phyloP scores from a whole-genome alignment of 2,329 filamentous ascomycete species.

The Aspergillus quadricinctus region DNA sequence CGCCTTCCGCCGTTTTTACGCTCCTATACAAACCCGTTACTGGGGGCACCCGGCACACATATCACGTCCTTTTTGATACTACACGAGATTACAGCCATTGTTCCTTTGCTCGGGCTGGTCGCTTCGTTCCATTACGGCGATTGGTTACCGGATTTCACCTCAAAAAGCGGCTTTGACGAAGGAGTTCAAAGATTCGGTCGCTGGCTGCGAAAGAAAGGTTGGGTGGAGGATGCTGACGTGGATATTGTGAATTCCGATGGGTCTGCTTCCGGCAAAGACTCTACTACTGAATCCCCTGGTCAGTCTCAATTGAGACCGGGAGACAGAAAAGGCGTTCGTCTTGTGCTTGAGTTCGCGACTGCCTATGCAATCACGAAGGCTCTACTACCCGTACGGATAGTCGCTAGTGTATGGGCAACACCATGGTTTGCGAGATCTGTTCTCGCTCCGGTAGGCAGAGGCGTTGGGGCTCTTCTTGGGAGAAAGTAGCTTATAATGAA shows the following conservation, averaged over 20 bases:
- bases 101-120: conserved; percentile 72
- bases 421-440: conserved; percentile 81
- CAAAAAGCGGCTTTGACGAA: conserved; percentile 43
- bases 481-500: conserved; percentile 17
- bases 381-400: conserved; percentile 70
- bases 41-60: conserved; percentile 74
- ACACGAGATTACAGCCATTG: conserved; percentile 84
- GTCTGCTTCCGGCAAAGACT: conserved; percentile 17
- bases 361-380: conserved; percentile 90
- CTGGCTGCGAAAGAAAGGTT: conserved; percentile 75
- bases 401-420: conserved; percentile 78
- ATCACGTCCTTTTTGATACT: conserved; percentile 81
- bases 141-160: conserved; percentile 59
- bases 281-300: conserved; percentile 17
- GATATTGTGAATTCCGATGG: conserved; percentile 40
- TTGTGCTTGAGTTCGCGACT: conserved; percentile 69
- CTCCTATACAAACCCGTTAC: conserved; percentile 64
- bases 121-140: conserved; percentile 74
- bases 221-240: conserved; percentile 56
- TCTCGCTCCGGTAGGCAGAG: conserved; percentile 45
- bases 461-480: conserved; percentile 37
- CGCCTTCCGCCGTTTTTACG: conserved; percentile 64
- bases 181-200: conserved; percentile 70
- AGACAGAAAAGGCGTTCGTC: conserved; percentile 45
- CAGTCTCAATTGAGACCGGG: conserved; percentile 22